Percentiles rank a stretch among this genome's conserved stretches.
Evolutionary conservation across 1,284 basidiomycete species (phyloP).

Genomic region (Pulveroboletus sp.): DNA sequence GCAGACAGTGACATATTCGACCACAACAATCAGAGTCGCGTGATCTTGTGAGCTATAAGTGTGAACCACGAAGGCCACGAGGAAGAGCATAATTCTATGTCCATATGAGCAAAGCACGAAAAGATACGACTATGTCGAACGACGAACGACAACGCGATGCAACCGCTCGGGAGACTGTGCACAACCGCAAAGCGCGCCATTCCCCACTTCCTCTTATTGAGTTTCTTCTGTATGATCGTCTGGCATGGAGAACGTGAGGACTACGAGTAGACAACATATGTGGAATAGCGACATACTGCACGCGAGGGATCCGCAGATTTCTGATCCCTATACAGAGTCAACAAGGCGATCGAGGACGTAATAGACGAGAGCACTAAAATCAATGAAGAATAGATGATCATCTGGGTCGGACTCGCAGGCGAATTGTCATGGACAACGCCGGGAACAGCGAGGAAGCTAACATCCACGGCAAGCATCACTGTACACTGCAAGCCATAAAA

Average conservation of each 20-base stretch:
- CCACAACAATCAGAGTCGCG: no score
- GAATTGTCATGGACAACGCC: neutral
- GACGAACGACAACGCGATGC: constrained; percentile 19
- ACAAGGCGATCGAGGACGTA: constrained; percentile 13
- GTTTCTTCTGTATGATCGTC: constrained; percentile 4
- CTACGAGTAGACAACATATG: neutral
- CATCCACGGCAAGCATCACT: constrained; percentile 19
- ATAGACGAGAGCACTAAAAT: constrained; percentile 16
- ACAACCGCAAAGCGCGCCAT: constrained; percentile 13
- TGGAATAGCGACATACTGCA: constrained; percentile 6
- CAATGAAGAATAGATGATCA: constrained; percentile 17
- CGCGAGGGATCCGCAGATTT: neutral
- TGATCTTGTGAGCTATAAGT: constrained; percentile 5
- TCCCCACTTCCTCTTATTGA: constrained; percentile 6
- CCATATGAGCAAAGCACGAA: neutral
- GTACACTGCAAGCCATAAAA: constrained; percentile 18
- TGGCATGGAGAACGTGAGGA: neutral
- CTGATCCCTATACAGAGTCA: constrained; percentile 18
- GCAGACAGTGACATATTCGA: no score
- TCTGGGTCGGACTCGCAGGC: neutral
- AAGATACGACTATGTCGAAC: neutral
- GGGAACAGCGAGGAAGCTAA: constrained; percentile 20
- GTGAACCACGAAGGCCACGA: constrained; percentile 6
- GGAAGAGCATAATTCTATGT: constrained; percentile 15
- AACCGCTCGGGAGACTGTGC: constrained; percentile 17